These are phyloP conservation scores for Trichothecium roseum DNA, from an alignment of 2,329 filamentous ascomycete genomes.

Conservation along the genomic window DNA sequence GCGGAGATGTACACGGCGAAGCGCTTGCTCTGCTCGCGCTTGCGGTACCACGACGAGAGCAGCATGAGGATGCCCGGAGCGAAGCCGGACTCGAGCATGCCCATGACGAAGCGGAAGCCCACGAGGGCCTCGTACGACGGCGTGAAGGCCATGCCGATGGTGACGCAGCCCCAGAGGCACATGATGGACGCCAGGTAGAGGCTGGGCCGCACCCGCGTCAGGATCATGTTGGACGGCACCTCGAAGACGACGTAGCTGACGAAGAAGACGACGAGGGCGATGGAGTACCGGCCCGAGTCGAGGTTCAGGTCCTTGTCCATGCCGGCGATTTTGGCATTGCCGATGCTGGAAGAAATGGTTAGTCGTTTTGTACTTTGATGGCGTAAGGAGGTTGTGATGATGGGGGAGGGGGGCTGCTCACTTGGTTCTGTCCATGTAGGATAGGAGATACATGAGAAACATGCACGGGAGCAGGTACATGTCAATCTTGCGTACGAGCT, in stretches of 20 bases:
- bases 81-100: conserved; percentile 48
- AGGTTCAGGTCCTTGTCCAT: conserved; percentile 33
- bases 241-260: conserved; percentile 59
- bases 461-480: conserved; percentile 34
- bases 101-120: conserved; percentile 34
- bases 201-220: conserved; percentile 51
- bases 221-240: conserved; percentile 52
- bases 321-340: conserved; percentile 43
- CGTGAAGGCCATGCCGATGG: conserved; percentile 17
- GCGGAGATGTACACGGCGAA: conserved; percentile 61
- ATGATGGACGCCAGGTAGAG: conserved; percentile 59
- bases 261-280: conserved; percentile 53
- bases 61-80: conserved; percentile 50
- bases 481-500: conserved; percentile 27
- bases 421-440: conserved; percentile 55
- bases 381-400: neutral
- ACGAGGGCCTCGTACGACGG: conserved; percentile 15
- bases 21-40: conserved; percentile 18
- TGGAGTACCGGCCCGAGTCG: conserved; percentile 49
- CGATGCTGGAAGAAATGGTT: conserved; percentile 15
- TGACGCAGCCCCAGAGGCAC: conserved; percentile 29
- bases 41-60: conserved; percentile 56
- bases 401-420: conserved; percentile 28
- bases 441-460: conserved; percentile 49
- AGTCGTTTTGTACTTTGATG: neutral